phyloP scores from a whole-genome alignment of 1,284 basidiomycete species.

The Rhodotorula sp. region DNA sequence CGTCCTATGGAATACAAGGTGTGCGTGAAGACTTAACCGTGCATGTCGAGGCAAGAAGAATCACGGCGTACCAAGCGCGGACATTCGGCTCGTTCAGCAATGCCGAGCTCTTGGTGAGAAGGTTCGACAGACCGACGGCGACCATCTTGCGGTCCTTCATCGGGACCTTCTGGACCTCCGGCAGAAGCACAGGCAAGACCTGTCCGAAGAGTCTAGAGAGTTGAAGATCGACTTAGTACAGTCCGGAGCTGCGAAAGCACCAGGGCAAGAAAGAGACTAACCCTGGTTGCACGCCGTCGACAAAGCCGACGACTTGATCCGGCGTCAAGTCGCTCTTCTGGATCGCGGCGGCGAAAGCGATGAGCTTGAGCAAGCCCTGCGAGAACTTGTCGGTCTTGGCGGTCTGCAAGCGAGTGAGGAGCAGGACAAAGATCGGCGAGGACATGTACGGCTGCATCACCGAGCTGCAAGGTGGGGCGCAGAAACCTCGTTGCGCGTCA shows the following conservation, averaged over 20 bases:
- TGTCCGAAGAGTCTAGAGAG: conserved; percentile 73
- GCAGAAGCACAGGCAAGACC: conserved; percentile 73
- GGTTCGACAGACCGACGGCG: conserved; percentile 73
- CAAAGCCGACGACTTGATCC: conserved; percentile 69
- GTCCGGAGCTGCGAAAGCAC: no score
- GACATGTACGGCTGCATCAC: conserved; percentile 72
- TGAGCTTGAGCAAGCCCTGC: conserved; percentile 76
- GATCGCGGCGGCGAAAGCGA: conserved; percentile 72
- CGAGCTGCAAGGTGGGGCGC: conserved; percentile 52
- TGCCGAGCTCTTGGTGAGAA: conserved; percentile 69
- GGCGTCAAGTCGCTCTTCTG: conserved; percentile 69
- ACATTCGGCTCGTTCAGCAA: conserved; percentile 67
- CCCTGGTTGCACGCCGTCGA: conserved; percentile 85
- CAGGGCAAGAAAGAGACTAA: neutral
- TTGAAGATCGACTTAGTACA: neutral
- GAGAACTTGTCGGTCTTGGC: conserved; percentile 88
- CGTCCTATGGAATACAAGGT: conserved; percentile 56
- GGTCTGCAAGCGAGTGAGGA: conserved; percentile 79
- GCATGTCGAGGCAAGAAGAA: neutral
- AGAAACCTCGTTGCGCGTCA: neutral
- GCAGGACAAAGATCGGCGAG: conserved; percentile 67
- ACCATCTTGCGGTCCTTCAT: conserved; percentile 79
- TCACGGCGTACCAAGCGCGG: conserved; percentile 63
- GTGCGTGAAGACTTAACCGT: no score
- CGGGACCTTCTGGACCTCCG: conserved; percentile 75